Evolutionary conservation across 352 stramenopile genomes (phyloP), one percentile per base, ranked within the genome.

Genomic region (Pythium aquatile): DNA sequence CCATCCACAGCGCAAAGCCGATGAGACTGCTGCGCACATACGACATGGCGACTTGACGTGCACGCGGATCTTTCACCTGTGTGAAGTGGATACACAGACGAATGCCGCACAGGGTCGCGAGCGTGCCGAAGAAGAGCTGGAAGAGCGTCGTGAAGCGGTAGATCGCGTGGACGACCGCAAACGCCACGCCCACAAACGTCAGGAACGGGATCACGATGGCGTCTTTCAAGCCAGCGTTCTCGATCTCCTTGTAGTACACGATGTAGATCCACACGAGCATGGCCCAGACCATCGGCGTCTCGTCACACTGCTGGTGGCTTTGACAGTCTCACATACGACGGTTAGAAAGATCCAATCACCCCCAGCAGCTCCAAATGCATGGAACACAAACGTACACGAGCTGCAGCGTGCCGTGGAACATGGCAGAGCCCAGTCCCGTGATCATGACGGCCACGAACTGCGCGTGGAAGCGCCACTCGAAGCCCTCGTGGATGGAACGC

Each of bases 211-310:
- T 69, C 10, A 87, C 74, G 49, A 74, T 70, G 3, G 49, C 66
- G 6, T 74, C 75, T 2, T 79, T 73, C 29, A 91, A 64, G 0
- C 74, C 74, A 5, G 81, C 58, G 42, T 78, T 70, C 46, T 75
- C 65, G 57, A 89, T 86, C 65, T 89, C 82, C 52, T 90, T 88
- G 60, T 83, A 74, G 73, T 90, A 93, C 13, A 91, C 75, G 37
- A 93, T 95, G 70, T 92, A 93, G 61, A 91, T 77, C 83, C 84
- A 93, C 28, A 78, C 69, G 28, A 96, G 69, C 56, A 93, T 85
- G 48, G 78, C 82, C 82, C 83, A 96, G 51, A 96, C 75, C 85
- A 93, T 95, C n/a, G 86, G 86, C 61, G 84, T 92, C 71, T 95
- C 86, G 55, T 95, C 86, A 28, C 76, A 91, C 59, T 93, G 86